Base-by-base conservation (phyloP, 352 stramenopile genomes). In the Globisporangium alternatum region DNA sequence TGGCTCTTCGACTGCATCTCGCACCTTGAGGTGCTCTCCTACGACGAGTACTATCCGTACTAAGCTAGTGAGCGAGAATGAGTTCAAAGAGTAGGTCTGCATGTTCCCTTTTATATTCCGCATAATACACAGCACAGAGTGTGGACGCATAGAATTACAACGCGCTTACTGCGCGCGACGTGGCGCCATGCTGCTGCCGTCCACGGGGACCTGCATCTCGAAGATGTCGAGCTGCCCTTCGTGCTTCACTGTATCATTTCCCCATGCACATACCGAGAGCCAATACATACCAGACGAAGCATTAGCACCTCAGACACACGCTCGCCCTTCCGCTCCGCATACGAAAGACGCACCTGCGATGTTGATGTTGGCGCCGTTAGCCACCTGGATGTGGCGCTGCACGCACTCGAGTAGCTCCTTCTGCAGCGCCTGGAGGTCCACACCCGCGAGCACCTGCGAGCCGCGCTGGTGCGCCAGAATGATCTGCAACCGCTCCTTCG, bases 1-100 rank as follows among this genome's bases (percentile, higher is more conserved):
- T 96, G 88, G 88, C 80, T 96, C 62, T 90, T 93, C 49, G 88
- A 96, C 70, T 94, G 88, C 69, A 90, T 96, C 67, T 94, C 84
- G 63, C 73, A 95, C 68, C 71, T 94, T 21, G 77, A 90, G 68
- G 77, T 93, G 43, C 75, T 93, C 28, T 80, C 88, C 12, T 96
- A 91, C 60, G 84, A 93, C 58, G 84, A 95, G 60, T 96, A 95
- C 54, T 94, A 93, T 57, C 87, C 87, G 52, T 96, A 94, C 63
- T 94, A 71, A 68, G 13, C 25, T 28, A 28, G 25, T 28, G 25
- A 64, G 25, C 21, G 25, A 17, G 15, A 39, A 28, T 9, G 30
- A 41, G 52, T 28, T 35, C 10, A 9, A 44, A 35, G 21, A 37
- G 5, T 21, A 35, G 13, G 13, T 28, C 15, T 56, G 51, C 51